Evolutionary conservation across 116 monocot species (phyloP).

Genomic region (Dioscorea cayenensis): DNA sequence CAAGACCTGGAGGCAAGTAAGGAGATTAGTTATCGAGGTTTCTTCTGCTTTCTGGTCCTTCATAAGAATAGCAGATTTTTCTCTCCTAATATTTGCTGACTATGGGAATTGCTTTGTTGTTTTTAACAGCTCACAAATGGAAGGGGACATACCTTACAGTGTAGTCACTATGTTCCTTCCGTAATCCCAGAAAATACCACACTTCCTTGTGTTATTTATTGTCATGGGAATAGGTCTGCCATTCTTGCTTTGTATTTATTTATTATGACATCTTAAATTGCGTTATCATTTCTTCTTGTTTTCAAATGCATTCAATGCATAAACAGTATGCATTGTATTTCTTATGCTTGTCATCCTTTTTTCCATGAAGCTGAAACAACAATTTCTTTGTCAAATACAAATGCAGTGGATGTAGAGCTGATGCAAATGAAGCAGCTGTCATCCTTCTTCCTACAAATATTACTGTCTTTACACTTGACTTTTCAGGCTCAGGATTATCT

Average conservation of each 20-base stretch:
- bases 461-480: constrained; percentile 94
- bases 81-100: not conserved
- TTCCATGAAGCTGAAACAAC: not conserved
- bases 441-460: constrained; percentile 98
- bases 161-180: constrained; percentile 89
- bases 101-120: not conserved
- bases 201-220: constrained; percentile 97
- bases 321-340: not conserved
- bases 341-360: not conserved
- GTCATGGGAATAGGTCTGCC: constrained; percentile 95
- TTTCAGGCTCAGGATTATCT: constrained; percentile 96
- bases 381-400: not conserved
- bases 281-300: not conserved
- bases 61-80: not conserved
- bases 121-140: constrained; percentile 74
- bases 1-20: constrained; percentile 99
- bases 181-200: constrained; percentile 54
- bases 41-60: constrained; percentile 26
- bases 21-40: constrained; percentile 45
- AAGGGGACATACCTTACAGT: constrained; percentile 80
- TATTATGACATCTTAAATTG: not conserved
- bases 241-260: not conserved
- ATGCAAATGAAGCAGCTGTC: constrained; percentile 95
- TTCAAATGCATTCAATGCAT: not conserved
- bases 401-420: constrained; percentile 96